These are phyloP conservation scores for Globisporangium cylindrosporum DNA, from an alignment of 352 stramenopile genomes.

Conservation along the genomic window DNA sequence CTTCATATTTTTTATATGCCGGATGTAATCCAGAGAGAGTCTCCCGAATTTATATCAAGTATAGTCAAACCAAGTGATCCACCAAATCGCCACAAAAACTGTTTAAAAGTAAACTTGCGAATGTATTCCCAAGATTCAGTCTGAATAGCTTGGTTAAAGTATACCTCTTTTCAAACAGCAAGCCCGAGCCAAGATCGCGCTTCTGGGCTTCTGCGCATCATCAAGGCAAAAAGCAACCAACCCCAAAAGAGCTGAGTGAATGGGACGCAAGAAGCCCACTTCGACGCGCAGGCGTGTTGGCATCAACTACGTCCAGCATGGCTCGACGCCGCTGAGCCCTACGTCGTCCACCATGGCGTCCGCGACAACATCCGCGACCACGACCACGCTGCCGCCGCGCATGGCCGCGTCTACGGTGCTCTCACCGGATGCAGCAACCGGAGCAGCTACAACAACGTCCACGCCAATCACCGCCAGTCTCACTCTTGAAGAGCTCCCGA, in stretches of 20 bases:
- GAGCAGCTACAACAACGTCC: neutral
- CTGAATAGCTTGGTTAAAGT: neutral
- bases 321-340: neutral
- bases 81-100: no score
- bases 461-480: neutral
- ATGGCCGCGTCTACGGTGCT: neutral
- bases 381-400: neutral
- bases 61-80: no score
- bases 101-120: no score
- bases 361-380: neutral
- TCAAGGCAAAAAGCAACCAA: no score
- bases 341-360: constrained; percentile 3
- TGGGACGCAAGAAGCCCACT: constrained; percentile 38
- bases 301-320: constrained; percentile 13
- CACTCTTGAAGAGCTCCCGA: neutral
- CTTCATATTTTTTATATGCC: no score
- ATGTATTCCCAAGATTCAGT: no score
- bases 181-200: neutral
- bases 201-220: neutral
- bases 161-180: neutral
- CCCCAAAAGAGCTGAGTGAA: constrained; percentile 11
- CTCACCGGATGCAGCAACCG: neutral
- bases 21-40: no score
- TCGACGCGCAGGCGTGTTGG: constrained; percentile 29
- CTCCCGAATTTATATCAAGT: no score